Conservation (phyloP, 805 yeast genomes). For the Yamadazyma philogaea region DNA sequence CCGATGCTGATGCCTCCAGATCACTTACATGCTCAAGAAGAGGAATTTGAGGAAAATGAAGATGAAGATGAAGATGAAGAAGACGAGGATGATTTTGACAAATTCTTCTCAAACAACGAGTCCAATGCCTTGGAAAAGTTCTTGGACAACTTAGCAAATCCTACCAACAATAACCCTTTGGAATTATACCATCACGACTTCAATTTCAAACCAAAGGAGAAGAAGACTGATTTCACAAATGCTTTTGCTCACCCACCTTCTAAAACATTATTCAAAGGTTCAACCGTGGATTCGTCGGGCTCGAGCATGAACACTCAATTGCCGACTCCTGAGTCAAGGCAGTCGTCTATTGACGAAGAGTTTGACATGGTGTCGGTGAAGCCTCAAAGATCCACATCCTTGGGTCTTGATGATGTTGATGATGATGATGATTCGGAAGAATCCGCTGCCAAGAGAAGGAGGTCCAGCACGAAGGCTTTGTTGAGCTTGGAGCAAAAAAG, state of each 20-base stretch:
- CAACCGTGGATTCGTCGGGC: neutral
- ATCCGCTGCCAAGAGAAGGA: conserved; percentile 18
- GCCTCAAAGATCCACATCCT: neutral
- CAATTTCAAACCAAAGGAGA: conserved; percentile 14
- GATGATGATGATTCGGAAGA: conserved; percentile 9
- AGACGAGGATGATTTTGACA: conserved; percentile 28
- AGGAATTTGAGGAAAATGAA: neutral
- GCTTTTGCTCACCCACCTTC: conserved; percentile 24
- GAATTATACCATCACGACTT: conserved; percentile 26
- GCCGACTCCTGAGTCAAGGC: conserved; percentile 36
- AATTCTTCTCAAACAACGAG: conserved; percentile 36
- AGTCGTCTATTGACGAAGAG: conserved; percentile 19
- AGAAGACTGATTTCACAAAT: conserved; percentile 23
- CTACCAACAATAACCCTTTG: conserved; percentile 25
- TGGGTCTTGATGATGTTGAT: too few species aligned
- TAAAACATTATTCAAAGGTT: conserved; percentile 3
- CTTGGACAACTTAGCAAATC: conserved; percentile 37
- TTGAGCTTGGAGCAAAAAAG: conserved; percentile 40
- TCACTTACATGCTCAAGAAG: neutral
- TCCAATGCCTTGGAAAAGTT: conserved; percentile 39
- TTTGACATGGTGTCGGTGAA: neutral
- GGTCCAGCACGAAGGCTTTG: conserved; percentile 33
- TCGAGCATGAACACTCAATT: conserved; percentile 18
- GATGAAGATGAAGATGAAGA: conserved; percentile 12
- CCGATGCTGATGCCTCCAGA: neutral